These are phyloP conservation scores for Phytophthora vignae DNA, from an alignment of 352 stramenopile genomes.

Conservation along the genomic window DNA sequence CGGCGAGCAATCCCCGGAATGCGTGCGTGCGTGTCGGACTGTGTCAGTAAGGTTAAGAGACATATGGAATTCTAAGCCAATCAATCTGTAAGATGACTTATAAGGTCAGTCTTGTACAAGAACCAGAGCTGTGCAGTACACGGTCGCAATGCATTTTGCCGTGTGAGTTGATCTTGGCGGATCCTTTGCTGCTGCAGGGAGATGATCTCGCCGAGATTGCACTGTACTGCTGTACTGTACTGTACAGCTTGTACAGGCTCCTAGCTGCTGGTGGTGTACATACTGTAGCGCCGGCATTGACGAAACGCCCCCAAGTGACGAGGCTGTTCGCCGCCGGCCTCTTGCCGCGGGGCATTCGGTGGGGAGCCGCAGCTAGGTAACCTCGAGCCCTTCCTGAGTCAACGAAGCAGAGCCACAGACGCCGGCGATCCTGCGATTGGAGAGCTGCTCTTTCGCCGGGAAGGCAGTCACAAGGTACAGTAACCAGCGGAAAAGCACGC, in stretches of 20 bases:
- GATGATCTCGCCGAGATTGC: no score
- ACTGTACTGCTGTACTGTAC: no score
- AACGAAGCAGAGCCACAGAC: constrained; percentile 11
- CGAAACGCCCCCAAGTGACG: background rate
- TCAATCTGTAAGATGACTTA: background rate
- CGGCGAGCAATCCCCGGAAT: constrained; percentile 21
- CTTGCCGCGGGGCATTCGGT: background rate
- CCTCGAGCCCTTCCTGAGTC: background rate
- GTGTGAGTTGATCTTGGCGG: no score
- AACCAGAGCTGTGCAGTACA: background rate
- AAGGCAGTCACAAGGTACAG: background rate
- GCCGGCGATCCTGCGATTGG: constrained; percentile 15
- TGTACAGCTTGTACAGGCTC: no score
- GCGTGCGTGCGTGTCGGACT: background rate
- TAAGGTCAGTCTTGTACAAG: background rate
- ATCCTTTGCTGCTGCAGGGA: no score
- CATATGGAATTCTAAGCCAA: background rate
- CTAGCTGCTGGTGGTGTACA: no score
- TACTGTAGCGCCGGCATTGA: background rate
- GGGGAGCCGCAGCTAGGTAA: background rate
- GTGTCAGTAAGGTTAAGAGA: background rate
- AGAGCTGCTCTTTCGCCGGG: constrained; percentile 10
- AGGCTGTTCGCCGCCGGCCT: background rate
- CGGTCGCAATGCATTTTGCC: no score
- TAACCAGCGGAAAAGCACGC: background rate